Base-by-base conservation (phyloP, 768 basidiomycete species). In the Phaffia australis region DNA sequence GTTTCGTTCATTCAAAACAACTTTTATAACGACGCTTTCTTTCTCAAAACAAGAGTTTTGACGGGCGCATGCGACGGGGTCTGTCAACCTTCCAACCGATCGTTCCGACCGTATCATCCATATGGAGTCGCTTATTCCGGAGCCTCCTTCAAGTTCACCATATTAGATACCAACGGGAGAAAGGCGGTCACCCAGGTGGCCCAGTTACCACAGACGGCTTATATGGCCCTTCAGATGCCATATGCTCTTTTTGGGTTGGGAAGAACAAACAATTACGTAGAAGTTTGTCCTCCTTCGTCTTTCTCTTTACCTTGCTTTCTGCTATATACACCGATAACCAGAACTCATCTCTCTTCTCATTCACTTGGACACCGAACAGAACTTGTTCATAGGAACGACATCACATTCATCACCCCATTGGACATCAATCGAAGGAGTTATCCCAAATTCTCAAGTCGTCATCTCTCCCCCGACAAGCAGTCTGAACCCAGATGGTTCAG, bases 211-310 rank as follows among this genome's bases (percentile, higher is more conserved):
- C 91, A 94, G 74, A 89, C 92, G 2, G 84, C 88, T 0, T 98
- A 98, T 76, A 88, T 94, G 63, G 81, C 93, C 18, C 81, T 98
- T 14, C 83, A 86, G 63, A 86, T 89, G 0, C 95, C 95, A 0
- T 98, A 97, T 73, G 84, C 91, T 1, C 95, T 92, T 81, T 89
- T 98, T 73, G 94, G 95, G 0, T 84, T 99, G 9, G 95, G 94
- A 0, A 84, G 95, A 51, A 98, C 93, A 19, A 99, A 99, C 77
- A 99, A 99, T 75, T 99, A 99, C 77, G 92, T 99, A 72, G 95
- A 99, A 71, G 76, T 75, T 50, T 66, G 75, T 71, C 30, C 18
- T 54, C 15, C 35, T 29, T 42, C n/a, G 30, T 50, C 21, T 14
- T 21, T 47, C 42, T 65, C 47, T 19, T 25, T 48, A 19, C 6